Percentiles rank a stretch among this genome's conserved stretches.
phyloP scores from a whole-genome alignment of 345 rosid genomes.

The Murraya koenigii region DNA sequence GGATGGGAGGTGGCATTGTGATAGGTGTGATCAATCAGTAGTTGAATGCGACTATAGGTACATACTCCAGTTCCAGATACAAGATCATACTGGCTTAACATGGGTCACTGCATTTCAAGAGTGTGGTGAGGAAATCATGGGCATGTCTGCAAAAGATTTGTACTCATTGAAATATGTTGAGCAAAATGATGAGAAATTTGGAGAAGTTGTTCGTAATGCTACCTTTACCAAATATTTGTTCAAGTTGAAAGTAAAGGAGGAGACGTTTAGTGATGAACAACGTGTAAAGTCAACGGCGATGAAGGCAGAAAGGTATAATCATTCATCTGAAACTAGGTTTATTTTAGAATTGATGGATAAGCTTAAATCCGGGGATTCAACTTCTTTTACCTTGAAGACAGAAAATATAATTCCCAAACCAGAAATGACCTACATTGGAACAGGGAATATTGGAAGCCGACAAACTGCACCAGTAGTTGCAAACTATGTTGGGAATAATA shows the following conservation, averaged over 20 bases:
- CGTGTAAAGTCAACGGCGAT: conserved; percentile 81
- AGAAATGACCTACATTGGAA: conserved; percentile 22
- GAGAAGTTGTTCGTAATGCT: conserved; percentile 59
- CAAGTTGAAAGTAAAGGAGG: conserved; percentile 94
- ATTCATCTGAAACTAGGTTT: conserved; percentile 55
- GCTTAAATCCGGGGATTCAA: conserved; percentile 38
- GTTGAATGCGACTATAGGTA: conserved; percentile 86
- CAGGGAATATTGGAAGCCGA: conserved; percentile 34
- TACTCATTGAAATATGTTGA: conserved; percentile 57
- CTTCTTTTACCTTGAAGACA: conserved; percentile 22
- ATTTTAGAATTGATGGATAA: conserved; percentile 62
- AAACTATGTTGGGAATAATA: conserved; percentile 16
- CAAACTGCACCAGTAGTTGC: conserved; percentile 26
- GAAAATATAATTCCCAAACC: conserved; percentile 32
- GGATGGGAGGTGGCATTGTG: conserved; percentile 91
- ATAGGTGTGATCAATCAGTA: conserved; percentile 63
- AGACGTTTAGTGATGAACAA: conserved; percentile 79
- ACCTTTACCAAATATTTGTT: conserved; percentile 61
- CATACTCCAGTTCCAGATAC: conserved; percentile 83
- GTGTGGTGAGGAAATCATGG: conserved; percentile 78
- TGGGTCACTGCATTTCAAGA: conserved; percentile 97
- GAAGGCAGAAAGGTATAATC: conserved; percentile 67
- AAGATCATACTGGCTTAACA: conserved; percentile 79
- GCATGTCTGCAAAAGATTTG: conserved; percentile 80
- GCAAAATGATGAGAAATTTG: conserved; percentile 65